Evolutionary conservation across 352 stramenopile genomes (phyloP).

Genomic region (Thraustotheca clavata): DNA sequence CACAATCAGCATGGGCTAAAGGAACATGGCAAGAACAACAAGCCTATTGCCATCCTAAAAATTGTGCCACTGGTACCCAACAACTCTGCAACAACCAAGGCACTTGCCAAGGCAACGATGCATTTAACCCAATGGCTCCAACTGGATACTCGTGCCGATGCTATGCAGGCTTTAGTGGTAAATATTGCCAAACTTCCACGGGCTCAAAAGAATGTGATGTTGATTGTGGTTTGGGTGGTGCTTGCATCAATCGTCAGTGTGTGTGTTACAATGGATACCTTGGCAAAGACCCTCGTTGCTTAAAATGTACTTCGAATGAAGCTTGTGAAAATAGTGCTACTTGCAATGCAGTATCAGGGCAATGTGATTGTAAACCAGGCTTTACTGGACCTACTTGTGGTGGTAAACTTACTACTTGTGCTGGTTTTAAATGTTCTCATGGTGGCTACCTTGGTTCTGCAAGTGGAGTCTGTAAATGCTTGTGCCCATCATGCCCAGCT

Average conservation of each 20-base stretch:
- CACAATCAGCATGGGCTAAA: conserved; percentile 6
- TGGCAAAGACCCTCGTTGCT: conserved; percentile 41
- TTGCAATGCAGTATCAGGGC: conserved; percentile 40
- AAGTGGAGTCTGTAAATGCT: background rate
- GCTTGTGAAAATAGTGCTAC: conserved; percentile 44
- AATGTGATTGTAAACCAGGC: conserved; percentile 33
- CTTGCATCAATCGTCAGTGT: conserved; percentile 36
- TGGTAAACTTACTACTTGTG: conserved; percentile 22
- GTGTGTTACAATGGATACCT: conserved; percentile 39
- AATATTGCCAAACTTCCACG: conserved; percentile 41
- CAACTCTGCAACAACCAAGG: conserved; percentile 47
- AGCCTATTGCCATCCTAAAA: conserved; percentile 16
- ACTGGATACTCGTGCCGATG: conserved; percentile 46
- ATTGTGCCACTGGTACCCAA: conserved; percentile 11
- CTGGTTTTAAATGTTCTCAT: conserved; percentile 8
- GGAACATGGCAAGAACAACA: background rate
- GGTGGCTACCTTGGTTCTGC: background rate
- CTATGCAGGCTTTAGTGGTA: conserved; percentile 35
- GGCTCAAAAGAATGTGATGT: conserved; percentile 37
- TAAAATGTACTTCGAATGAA: conserved; percentile 40
- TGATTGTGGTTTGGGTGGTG: conserved; percentile 38
- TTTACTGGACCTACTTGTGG: conserved; percentile 39
- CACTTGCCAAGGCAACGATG: conserved; percentile 37
- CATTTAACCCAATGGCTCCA: background rate
- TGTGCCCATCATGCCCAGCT: conserved; percentile 8